phyloP scores from a whole-genome alignment of 1,284 basidiomycete species.

The Cutaneotrichosporon spelunceum region DNA sequence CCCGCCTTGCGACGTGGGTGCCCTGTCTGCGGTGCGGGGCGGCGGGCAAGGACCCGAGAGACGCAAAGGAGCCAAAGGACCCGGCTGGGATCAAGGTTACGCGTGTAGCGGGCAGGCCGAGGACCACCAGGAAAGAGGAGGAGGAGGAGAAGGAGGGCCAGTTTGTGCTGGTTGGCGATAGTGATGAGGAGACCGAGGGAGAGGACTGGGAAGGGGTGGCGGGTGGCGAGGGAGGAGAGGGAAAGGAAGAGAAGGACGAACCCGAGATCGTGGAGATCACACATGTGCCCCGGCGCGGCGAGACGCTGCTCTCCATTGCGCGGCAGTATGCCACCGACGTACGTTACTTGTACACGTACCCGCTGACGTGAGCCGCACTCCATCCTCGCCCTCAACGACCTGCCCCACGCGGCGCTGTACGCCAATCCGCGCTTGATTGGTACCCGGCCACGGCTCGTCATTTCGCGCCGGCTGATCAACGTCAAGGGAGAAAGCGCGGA shows the following conservation, averaged over 20 bases:
- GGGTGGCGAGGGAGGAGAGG: neutral
- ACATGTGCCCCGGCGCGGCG: constrained; percentile 31
- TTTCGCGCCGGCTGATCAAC: constrained; percentile 19
- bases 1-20: constrained; percentile 39
- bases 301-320: constrained; percentile 38
- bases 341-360: constrained; percentile 31
- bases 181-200: neutral
- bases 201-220: neutral
- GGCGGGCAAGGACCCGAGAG: too few relatives aligned
- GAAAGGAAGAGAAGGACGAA: constrained; percentile 16
- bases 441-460: constrained; percentile 20
- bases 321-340: constrained; percentile 40
- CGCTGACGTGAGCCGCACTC: constrained; percentile 30
- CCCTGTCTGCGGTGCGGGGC: constrained; percentile 48
- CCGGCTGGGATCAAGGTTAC: neutral
- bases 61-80: neutral
- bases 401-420: constrained; percentile 28
- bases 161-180: constrained; percentile 17
- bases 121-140: neutral
- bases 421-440: constrained; percentile 28
- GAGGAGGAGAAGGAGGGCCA: constrained; percentile 9
- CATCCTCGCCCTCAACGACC: constrained; percentile 36
- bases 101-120: neutral
- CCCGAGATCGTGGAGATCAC: constrained; percentile 34
- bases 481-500: neutral